Conservation (phyloP, 1,284 basidiomycete genomes). For the Marasmius fiardii region DNA sequence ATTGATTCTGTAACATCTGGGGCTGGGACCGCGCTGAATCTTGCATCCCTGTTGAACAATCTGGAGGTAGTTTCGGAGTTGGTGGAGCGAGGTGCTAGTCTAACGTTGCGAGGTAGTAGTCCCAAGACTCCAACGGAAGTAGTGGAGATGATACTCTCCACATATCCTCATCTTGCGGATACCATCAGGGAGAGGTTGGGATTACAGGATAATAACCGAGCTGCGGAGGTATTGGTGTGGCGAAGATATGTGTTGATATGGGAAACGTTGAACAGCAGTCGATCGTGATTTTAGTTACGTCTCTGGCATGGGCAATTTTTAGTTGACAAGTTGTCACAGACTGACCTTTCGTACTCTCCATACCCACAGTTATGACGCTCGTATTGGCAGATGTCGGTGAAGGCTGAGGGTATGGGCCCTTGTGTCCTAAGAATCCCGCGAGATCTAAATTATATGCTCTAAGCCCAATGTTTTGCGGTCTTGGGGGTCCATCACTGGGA, state of each 20-base stretch:
- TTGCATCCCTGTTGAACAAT: neutral
- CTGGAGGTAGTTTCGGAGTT: slow-evolving; percentile 7
- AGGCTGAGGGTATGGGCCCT: too few relatives aligned
- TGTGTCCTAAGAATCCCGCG: too few relatives aligned
- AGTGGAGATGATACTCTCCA: neutral
- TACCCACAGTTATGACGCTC: too few relatives aligned
- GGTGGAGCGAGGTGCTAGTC: slow-evolving; percentile 1
- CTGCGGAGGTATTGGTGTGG: neutral
- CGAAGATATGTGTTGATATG: neutral
- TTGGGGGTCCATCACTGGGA: too few relatives aligned
- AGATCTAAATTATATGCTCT: too few relatives aligned
- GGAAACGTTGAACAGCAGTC: neutral
- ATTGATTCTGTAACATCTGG: neutral
- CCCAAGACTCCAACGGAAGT: neutral
- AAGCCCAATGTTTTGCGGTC: too few relatives aligned
- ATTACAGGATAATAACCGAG: neutral
- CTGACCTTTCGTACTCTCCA: too few relatives aligned
- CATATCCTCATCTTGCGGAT: neutral
- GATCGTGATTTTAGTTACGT: too few relatives aligned
- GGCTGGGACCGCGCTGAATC: neutral
- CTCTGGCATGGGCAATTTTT: too few relatives aligned
- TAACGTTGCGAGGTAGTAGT: neutral
- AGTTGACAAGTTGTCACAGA: too few relatives aligned
- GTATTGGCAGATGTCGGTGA: too few relatives aligned
- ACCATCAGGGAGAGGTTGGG: neutral